Percentiles rank a stretch among this genome's conserved stretches.
phyloP scores from a whole-genome alignment of 164 flowering plant genomes.

The Vitis labrusca region DNA sequence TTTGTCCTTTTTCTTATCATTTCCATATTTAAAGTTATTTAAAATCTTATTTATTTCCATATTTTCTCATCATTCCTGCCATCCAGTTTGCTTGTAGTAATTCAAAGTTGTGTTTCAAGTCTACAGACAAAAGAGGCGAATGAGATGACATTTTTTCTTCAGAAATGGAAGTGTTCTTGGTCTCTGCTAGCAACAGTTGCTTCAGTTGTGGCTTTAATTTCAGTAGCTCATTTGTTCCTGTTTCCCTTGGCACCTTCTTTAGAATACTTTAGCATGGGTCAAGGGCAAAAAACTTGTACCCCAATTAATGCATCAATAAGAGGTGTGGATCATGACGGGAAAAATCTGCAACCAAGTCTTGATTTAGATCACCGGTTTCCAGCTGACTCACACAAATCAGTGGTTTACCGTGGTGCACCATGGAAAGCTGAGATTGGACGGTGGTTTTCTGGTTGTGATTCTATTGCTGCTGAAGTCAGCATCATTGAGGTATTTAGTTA shows the following conservation, averaged over 20 bases:
- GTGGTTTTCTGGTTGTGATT: constrained; percentile 87
- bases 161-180: constrained; percentile 70
- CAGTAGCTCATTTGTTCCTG: constrained; percentile 62
- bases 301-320: constrained; percentile 40
- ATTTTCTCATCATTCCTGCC: too few relatives aligned
- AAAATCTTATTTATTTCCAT: too few relatives aligned
- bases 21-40: too few relatives aligned
- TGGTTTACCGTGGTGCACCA: constrained; percentile 75
- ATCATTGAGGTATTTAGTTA: constrained; percentile 62
- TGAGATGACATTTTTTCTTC: constrained; percentile 39
- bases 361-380: constrained; percentile 49
- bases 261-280: constrained; percentile 38
- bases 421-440: constrained; percentile 87
- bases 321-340: constrained; percentile 8
- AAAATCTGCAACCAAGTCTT: constrained; percentile 14
- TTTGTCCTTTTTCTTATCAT: too few relatives aligned
- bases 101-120: background rate
- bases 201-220: constrained; percentile 51
- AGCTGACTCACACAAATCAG: constrained; percentile 60
- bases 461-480: constrained; percentile 33
- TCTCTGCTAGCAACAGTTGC: constrained; percentile 53
- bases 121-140: background rate
- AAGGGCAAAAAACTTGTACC: constrained; percentile 37
- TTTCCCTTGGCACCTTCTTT: constrained; percentile 62
- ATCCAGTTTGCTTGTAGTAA: too few relatives aligned